Evolutionary conservation across 176 grass and related monocot species (phyloP).

Genomic region (Aegilops longissima): DNA sequence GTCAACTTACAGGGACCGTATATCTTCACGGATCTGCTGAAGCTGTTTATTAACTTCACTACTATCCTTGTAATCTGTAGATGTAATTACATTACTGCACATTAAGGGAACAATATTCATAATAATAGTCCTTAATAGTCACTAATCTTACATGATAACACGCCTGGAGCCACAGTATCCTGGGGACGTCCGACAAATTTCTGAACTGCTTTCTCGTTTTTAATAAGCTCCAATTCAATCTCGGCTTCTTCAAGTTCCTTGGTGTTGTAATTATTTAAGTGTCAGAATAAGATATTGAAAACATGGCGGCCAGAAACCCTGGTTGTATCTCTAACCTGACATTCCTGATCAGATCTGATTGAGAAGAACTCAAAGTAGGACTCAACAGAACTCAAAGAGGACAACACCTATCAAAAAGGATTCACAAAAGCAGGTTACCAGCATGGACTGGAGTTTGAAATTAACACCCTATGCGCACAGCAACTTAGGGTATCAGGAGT

Average conservation of each 20-base stretch:
- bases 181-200: conserved; percentile 24
- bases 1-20: conserved; percentile 74
- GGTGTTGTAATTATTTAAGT: conserved; percentile 32
- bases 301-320: conserved; percentile 23
- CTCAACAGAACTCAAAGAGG: conserved; percentile 76
- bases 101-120: conserved; percentile 18
- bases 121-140: not conserved
- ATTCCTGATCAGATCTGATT: conserved; percentile 61
- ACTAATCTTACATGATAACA: conserved; percentile 42
- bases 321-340: conserved; percentile 52
- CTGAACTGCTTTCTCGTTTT: conserved; percentile 55
- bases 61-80: conserved; percentile 64
- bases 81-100: conserved; percentile 32
- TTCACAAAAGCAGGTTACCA: conserved; percentile 9
- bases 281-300: conserved; percentile 36
- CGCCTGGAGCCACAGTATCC: conserved; percentile 36
- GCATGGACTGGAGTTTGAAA: conserved; percentile 10
- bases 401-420: conserved; percentile 60
- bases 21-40: conserved; percentile 67
- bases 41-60: conserved; percentile 61
- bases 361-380: conserved; percentile 91
- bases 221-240: conserved; percentile 88
- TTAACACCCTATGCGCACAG: conserved; percentile 16
- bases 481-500: conserved; percentile 17
- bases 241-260: conserved; percentile 98